phyloP scores from a whole-genome alignment of 768 basidiomycete species.

The Antrodiella citrinella region DNA sequence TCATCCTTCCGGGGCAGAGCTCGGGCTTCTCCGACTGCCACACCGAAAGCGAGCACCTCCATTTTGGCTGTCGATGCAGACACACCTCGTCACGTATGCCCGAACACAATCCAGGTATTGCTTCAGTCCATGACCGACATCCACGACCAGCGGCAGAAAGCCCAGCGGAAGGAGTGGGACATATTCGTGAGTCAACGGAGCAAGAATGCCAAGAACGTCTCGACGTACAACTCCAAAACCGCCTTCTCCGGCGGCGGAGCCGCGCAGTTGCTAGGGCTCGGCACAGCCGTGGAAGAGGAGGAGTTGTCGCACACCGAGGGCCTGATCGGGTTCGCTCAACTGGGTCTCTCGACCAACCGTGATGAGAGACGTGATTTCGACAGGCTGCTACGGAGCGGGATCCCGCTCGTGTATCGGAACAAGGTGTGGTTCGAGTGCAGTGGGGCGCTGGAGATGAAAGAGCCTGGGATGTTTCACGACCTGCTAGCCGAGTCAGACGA shows the following conservation, averaged over 20 bases:
- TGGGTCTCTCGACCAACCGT: slow-evolving; percentile 61
- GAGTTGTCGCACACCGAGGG: slow-evolving; percentile 79
- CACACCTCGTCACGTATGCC: slow-evolving; percentile 69
- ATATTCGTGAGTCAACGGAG: slow-evolving; percentile 68
- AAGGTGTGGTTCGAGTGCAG: slow-evolving; percentile 94
- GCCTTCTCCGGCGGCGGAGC: slow-evolving; percentile 30
- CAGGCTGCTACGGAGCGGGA: slow-evolving; percentile 72
- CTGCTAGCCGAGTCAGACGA: slow-evolving; percentile 47
- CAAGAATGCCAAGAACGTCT: slow-evolving; percentile 26
- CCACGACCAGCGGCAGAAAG: slow-evolving; percentile 71
- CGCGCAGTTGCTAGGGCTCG: slow-evolving; percentile 62
- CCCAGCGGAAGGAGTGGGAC: slow-evolving; percentile 80
- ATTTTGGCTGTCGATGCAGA: slow-evolving; percentile 53
- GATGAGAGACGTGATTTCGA: slow-evolving; percentile 78
- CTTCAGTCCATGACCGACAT: slow-evolving; percentile 71
- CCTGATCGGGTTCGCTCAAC: slow-evolving; percentile 84
- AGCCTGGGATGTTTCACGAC: slow-evolving; percentile 87
- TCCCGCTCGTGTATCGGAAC: slow-evolving; percentile 80
- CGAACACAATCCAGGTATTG: slow-evolving; percentile 64
- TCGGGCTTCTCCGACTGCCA: slow-evolving; percentile 32
- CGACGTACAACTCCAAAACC: slow-evolving; percentile 8
- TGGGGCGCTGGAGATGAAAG: slow-evolving; percentile 84
- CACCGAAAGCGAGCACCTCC: slow-evolving; percentile 33
- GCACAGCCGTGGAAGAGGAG: slow-evolving; percentile 55
- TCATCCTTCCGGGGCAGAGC: slow-evolving; percentile 45